phyloP scores from a whole-genome alignment of 1,284 basidiomycete genomes.

The Leucoagaricus sp. region DNA sequence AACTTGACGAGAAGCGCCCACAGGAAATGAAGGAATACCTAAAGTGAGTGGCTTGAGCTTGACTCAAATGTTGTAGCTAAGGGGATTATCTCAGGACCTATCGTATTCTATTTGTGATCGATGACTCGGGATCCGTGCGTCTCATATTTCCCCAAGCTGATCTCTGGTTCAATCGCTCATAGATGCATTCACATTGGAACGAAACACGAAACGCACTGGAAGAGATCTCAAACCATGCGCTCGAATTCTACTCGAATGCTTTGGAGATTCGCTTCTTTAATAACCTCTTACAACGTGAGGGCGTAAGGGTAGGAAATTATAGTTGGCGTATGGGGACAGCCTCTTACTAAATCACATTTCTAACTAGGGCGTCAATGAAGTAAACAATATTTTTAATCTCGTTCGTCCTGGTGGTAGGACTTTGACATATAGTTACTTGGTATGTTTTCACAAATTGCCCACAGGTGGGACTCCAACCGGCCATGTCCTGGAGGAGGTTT shows the following conservation, averaged over 20 bases:
- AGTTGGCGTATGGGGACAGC: not conserved
- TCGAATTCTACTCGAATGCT: conserved; percentile 23
- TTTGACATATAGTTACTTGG: not conserved
- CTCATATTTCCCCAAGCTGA: not conserved
- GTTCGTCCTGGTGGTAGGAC: conserved; percentile 10
- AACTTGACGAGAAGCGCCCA: conserved; percentile 29
- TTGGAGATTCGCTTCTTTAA: conserved; percentile 33
- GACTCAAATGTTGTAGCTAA: not conserved
- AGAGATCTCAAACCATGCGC: conserved; percentile 29
- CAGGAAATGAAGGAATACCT: conserved; percentile 26
- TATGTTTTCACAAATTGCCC: not conserved
- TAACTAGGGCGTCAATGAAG: not conserved
- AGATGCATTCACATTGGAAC: conserved; percentile 23
- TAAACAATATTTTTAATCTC: not conserved
- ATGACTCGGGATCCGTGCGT: conserved; percentile 27
- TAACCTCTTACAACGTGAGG: not conserved
- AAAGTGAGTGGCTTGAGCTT: conserved; percentile 19
- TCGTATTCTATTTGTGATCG: conserved; percentile 29
- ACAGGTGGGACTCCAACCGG: conserved; percentile 26
- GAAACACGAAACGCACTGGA: conserved; percentile 28
- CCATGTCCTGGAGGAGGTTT: conserved; percentile 19
- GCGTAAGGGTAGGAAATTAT: not conserved
- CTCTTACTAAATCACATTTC: not conserved
- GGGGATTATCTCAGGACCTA: conserved; percentile 20
- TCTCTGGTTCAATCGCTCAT: no score